Evolutionary conservation across 2,329 filamentous ascomycete species (phyloP).

Genomic region (Hypoxylon sp.): DNA sequence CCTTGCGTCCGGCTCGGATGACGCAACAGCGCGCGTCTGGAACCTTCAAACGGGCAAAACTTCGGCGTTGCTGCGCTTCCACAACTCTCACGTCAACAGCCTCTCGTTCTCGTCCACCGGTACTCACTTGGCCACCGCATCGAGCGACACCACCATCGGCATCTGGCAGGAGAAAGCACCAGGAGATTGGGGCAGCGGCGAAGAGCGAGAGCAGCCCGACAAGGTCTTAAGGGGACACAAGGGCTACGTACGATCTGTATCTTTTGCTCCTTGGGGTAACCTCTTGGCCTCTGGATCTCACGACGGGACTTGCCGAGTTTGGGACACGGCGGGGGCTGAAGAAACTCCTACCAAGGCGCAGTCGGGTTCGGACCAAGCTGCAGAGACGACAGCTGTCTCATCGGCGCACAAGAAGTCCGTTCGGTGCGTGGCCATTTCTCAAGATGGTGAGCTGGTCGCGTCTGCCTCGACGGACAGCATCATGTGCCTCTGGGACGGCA

Average conservation of each 20-base stretch:
- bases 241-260: background rate
- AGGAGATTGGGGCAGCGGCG: background rate
- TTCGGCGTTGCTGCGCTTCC: too few relatives aligned
- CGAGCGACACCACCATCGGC: too few relatives aligned
- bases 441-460: background rate
- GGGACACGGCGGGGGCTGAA: background rate
- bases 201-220: background rate
- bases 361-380: background rate
- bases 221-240: background rate
- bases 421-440: background rate
- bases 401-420: background rate
- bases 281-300: background rate
- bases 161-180: background rate
- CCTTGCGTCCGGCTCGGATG: too few relatives aligned
- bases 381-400: too few relatives aligned
- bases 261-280: background rate
- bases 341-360: background rate
- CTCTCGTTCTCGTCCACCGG: too few relatives aligned
- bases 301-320: background rate
- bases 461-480: background rate
- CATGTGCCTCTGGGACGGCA: background rate
- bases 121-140: too few relatives aligned
- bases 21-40: too few relatives aligned
- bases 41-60: too few relatives aligned
- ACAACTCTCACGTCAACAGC: too few relatives aligned